A percentile compares a stretch with the other conserved stretches of the same genome.
phyloP scores from a whole-genome alignment of 805 yeast genomes.

The Candida coleopterorum region DNA sequence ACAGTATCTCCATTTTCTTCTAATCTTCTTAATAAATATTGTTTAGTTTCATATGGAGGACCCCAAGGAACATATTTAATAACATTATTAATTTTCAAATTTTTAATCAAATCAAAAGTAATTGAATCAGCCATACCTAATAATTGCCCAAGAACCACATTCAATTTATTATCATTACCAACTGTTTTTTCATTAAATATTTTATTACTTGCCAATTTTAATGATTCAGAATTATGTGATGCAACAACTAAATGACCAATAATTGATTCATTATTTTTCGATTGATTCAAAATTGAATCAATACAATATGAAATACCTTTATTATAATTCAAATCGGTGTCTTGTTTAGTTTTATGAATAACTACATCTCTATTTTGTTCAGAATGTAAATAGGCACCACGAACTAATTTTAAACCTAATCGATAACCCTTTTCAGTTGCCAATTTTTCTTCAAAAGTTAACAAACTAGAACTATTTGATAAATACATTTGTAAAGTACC shows the following conservation, averaged over 20 bases:
- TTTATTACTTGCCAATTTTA: slow-evolving; percentile 61
- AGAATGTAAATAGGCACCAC: slow-evolving; percentile 94
- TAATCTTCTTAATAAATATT: slow-evolving; percentile 78
- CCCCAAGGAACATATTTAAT: slow-evolving; percentile 98
- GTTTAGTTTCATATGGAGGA: slow-evolving; percentile 90
- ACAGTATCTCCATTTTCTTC: slow-evolving; percentile 97
- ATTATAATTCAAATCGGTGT: slow-evolving; percentile 77
- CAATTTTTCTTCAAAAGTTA: slow-evolving; percentile 57
- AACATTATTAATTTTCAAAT: slow-evolving; percentile 65
- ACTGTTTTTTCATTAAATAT: slow-evolving; percentile 25
- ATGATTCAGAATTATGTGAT: slow-evolving; percentile 81
- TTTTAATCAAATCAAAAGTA: slow-evolving; percentile 65
- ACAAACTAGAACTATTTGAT: slow-evolving; percentile 59
- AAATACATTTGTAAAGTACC: slow-evolving; percentile 95
- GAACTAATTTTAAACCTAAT: slow-evolving; percentile 82
- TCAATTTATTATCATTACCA: slow-evolving; percentile 34
- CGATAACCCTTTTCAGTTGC: slow-evolving; percentile 63
- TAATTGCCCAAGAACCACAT: slow-evolving; percentile 83
- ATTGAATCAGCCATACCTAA: slow-evolving; percentile 94
- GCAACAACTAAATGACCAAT: slow-evolving; percentile 85
- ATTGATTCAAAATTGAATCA: slow-evolving; percentile 45
- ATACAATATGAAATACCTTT: slow-evolving; percentile 61
- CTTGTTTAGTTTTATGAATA: slow-evolving; percentile 71
- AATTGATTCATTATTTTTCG: slow-evolving; percentile 41
- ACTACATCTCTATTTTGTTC: slow-evolving; percentile 66